Conservation (phyloP, 73 alveolate genomes). For the Paramecium tetraurelia region DNA sequence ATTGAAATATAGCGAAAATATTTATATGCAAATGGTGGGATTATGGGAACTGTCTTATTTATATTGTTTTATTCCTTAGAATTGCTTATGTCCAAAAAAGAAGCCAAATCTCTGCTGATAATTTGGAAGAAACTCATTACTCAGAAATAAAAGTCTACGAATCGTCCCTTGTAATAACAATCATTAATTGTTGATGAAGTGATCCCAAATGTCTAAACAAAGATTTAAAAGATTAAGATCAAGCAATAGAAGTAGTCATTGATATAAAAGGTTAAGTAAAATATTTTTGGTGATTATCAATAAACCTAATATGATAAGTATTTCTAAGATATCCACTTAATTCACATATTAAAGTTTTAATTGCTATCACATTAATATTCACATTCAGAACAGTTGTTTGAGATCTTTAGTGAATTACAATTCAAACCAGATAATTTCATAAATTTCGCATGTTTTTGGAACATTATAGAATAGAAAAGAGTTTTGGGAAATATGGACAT, state of each 20-base stretch:
- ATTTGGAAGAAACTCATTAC: conserved; percentile 7
- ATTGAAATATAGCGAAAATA: background rate
- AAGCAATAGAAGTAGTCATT: background rate
- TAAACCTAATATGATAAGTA: background rate
- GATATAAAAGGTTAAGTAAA: background rate
- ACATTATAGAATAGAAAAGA: background rate
- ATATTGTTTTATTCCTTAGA: conserved; percentile 22
- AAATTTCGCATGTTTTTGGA: background rate
- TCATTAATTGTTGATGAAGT: background rate
- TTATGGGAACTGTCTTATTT: background rate
- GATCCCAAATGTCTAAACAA: background rate
- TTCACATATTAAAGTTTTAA: background rate
- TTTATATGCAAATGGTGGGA: background rate
- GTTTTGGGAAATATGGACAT: background rate
- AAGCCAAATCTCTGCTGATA: background rate
- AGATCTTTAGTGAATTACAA: background rate
- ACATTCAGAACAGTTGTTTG: background rate
- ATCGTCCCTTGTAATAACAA: background rate
- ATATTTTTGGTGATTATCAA: background rate
- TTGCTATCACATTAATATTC: background rate
- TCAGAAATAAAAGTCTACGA: background rate
- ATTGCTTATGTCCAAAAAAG: background rate
- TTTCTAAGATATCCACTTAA: conserved; percentile 12
- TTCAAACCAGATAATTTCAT: background rate
- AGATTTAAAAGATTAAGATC: background rate